Evolutionary conservation across 805 yeast genomes (phyloP).

Genomic region (Wickerhamiella slavikovae): DNA sequence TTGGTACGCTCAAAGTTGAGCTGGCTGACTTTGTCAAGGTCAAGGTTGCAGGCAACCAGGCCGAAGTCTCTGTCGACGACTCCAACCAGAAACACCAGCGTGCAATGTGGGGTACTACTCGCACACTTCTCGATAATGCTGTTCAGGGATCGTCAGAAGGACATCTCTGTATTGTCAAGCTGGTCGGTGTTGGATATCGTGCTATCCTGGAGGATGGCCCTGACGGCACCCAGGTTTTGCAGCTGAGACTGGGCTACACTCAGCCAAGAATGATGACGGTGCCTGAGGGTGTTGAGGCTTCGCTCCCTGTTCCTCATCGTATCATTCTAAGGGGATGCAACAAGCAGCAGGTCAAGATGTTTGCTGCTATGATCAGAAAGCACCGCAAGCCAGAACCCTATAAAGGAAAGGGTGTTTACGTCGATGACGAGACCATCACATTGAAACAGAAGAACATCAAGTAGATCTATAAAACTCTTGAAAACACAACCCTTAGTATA

Average conservation of each 20-base stretch:
- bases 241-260: slow-evolving; percentile 76
- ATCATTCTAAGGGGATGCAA: slow-evolving; percentile 70
- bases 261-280: slow-evolving; percentile 54
- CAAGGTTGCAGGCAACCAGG: slow-evolving; percentile 15
- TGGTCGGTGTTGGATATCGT: slow-evolving; percentile 95
- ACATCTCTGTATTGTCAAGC: slow-evolving; percentile 64
- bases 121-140: slow-evolving; percentile 59
- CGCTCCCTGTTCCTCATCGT: slow-evolving; percentile 70
- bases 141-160: slow-evolving; percentile 85
- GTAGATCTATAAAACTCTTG: slow-evolving; percentile 22
- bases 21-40: slow-evolving; percentile 54
- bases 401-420: slow-evolving; percentile 92
- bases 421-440: slow-evolving; percentile 76
- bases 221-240: slow-evolving; percentile 33
- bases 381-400: slow-evolving; percentile 95
- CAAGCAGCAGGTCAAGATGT: slow-evolving; percentile 67
- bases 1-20: slow-evolving; percentile 40
- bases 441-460: slow-evolving; percentile 87
- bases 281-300: slow-evolving; percentile 57
- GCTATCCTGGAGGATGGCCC: slow-evolving; percentile 37
- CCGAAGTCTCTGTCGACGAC: slow-evolving; percentile 37
- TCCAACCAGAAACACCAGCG: slow-evolving; percentile 44
- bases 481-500: too few species aligned
- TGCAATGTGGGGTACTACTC: slow-evolving; percentile 87
- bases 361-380: slow-evolving; percentile 73